These are phyloP conservation scores for Herpotrichia juniperi DNA, from an alignment of 2,329 filamentous ascomycete genomes.

Conservation along the genomic window DNA sequence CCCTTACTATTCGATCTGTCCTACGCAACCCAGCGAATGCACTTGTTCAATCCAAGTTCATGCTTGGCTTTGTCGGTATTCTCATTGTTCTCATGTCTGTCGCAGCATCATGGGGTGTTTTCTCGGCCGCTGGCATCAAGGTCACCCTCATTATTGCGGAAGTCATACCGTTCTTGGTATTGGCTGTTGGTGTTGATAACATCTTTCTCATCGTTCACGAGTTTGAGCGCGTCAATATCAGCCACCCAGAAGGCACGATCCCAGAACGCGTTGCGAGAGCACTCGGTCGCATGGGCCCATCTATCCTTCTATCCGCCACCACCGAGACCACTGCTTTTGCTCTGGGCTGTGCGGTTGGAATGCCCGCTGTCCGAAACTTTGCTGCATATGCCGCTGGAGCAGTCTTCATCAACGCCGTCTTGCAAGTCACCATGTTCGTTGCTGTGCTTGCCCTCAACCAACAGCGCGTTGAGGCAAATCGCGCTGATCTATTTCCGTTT, in stretches of 20 bases:
- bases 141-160: conserved; percentile 98
- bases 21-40: conserved; percentile 82
- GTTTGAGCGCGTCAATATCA: conserved; percentile 92
- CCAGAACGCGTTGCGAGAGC: conserved; percentile 85
- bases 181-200: conserved; percentile 97
- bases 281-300: conserved; percentile 95
- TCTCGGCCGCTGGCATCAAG: conserved; percentile 89
- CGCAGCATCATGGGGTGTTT: conserved; percentile 90
- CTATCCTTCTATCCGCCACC: conserved; percentile 91
- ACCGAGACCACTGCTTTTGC: conserved; percentile 95
- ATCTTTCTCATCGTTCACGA: conserved; percentile 99
- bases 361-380: conserved; percentile 98
- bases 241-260: conserved; percentile 85
- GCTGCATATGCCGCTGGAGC: conserved; percentile 95
- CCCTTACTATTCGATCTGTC: conserved; percentile 76
- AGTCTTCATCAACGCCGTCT: conserved; percentile 94
- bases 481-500: conserved; percentile 92
- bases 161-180: conserved; percentile 95
- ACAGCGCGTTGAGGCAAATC: conserved; percentile 82
- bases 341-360: conserved; percentile 90
- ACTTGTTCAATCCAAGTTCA: conserved; percentile 95
- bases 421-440: conserved; percentile 97
- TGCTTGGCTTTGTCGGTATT: conserved; percentile 92
- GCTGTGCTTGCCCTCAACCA: conserved; percentile 92
- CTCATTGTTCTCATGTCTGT: conserved; percentile 98